These are phyloP conservation scores for Eudorina sp. DNA, from an alignment of 139 green algal species.

Conservation along the genomic window DNA sequence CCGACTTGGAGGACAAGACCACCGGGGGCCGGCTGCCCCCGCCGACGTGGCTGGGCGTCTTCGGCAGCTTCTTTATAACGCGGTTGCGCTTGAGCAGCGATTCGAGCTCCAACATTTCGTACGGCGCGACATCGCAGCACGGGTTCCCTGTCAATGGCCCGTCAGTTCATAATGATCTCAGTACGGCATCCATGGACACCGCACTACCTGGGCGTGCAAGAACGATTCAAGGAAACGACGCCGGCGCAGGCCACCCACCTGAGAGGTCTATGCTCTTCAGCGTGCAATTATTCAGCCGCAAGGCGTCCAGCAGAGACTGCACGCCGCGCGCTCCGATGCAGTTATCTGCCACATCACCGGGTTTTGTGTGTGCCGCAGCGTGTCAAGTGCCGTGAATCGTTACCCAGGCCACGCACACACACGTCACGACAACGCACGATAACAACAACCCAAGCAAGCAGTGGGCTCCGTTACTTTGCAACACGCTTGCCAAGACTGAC, in stretches of 20 bases:
- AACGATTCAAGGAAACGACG: no score
- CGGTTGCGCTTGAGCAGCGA: slow-evolving; percentile 25
- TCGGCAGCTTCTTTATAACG: slow-evolving; percentile 39
- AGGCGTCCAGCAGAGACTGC: neutral
- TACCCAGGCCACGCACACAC: no score
- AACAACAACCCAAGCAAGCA: no score
- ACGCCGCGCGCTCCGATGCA: neutral
- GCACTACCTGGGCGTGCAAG: no score
- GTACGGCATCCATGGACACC: no score
- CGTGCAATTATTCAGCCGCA: slow-evolving; percentile 10
- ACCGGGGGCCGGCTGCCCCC: neutral
- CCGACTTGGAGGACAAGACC: neutral
- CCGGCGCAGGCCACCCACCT: neutral
- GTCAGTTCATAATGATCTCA: no score
- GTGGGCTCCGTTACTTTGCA: no score
- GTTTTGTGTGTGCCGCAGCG: no score
- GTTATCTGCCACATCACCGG: slow-evolving; percentile 2
- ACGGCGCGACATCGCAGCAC: neutral
- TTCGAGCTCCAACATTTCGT: neutral
- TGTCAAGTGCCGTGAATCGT: no score
- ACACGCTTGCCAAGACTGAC: no score
- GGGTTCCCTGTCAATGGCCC: slow-evolving; percentile 43
- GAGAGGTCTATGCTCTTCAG: slow-evolving; percentile 37
- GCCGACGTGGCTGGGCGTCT: neutral
- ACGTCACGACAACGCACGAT: no score